phyloP scores from a whole-genome alignment of 2,329 filamentous ascomycete species.

The Fusarium dimerum region DNA sequence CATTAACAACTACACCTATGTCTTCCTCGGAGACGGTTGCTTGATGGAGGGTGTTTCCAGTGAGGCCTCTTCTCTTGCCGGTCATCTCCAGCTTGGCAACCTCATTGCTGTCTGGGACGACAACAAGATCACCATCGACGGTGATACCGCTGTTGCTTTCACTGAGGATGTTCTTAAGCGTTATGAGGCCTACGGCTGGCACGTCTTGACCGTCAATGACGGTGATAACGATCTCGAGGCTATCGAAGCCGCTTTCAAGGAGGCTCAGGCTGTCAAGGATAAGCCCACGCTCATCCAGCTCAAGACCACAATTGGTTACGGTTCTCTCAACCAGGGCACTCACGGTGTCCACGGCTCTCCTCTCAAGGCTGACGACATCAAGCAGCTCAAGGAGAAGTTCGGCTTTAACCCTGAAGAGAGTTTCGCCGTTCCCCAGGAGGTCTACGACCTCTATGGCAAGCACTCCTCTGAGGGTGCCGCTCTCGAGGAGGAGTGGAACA shows the following conservation, averaged over 20 bases:
- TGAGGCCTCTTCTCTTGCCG: conserved; percentile 89
- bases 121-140: conserved; percentile 96
- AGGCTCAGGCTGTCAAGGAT: conserved; percentile 84
- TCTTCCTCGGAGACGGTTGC: conserved; percentile 97
- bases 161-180: conserved; percentile 95
- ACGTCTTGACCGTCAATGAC: conserved; percentile 79
- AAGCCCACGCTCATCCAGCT: conserved; percentile 98
- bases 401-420: conserved; percentile 93
- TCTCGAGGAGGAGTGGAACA: conserved; percentile 92
- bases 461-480: conserved; percentile 84
- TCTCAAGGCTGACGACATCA: conserved; percentile 90
- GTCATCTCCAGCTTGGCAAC: conserved; percentile 97
- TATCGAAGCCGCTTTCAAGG: conserved; percentile 86
- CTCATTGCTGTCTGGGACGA: conserved; percentile 97
- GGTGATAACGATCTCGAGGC: conserved; percentile 85
- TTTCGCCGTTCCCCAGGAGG: conserved; percentile 91
- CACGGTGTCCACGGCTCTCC: conserved; percentile 95
- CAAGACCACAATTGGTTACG: conserved; percentile 95
- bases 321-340: conserved; percentile 90
- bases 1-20: conserved; percentile 95
- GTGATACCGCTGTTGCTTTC: conserved; percentile 93
- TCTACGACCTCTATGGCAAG: conserved; percentile 89
- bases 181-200: conserved; percentile 98
- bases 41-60: conserved; percentile 96
- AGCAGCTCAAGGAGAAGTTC: conserved; percentile 91